Base-by-base conservation (phyloP, 2,329 filamentous ascomycete genomes). In the Colletotrichum brevisporum region DNA sequence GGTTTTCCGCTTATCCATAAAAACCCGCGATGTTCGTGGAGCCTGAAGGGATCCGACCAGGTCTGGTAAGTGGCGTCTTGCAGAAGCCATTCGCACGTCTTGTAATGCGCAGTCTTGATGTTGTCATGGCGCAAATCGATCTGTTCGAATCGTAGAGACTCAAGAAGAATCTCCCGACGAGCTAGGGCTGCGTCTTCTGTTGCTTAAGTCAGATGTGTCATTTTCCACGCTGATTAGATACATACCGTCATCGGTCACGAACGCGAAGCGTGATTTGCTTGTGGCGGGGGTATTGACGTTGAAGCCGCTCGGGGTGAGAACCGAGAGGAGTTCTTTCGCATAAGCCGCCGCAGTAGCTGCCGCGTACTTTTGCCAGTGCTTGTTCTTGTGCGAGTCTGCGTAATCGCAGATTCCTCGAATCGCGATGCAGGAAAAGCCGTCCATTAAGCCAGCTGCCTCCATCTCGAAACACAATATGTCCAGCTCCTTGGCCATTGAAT, bases 1-100 rank as follows among this genome's bases (percentile, higher is more conserved):
- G 82, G 78, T 15, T 85, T 84, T 0, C 84, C 84, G 52, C 79
- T 79, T 27, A 86, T 82, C 84, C 83, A 86, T 2, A 86, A 68
- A 47, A 86, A 80, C 5, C 83, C 82, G 45, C 76, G 69, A 52
- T 83, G 76, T 3, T 77, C 62, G 5, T 39, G 6, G 5, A 77
- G 53, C 5, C 76, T 75, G 5, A 41, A 18, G 0, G 65, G 47
- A 59, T 83, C 73, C 16, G 80, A 74, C 83, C 83, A 85, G 2
- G 76, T 66, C 3, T 70, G 53, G 60, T 82, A 85, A 48, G 79
- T 61, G 0, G 69, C 5, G 41, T 72, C 74, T 2, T 75, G 60
- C 1, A 83, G 71, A 0, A 86, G 73, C 83, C 83, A 85, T 67
- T 75, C 72, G 69, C 81, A 85, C 1, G 83, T 83, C 36, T 75